Base-by-base conservation (phyloP, 2,329 filamentous ascomycete species). In the Clathrospora elynae region DNA sequence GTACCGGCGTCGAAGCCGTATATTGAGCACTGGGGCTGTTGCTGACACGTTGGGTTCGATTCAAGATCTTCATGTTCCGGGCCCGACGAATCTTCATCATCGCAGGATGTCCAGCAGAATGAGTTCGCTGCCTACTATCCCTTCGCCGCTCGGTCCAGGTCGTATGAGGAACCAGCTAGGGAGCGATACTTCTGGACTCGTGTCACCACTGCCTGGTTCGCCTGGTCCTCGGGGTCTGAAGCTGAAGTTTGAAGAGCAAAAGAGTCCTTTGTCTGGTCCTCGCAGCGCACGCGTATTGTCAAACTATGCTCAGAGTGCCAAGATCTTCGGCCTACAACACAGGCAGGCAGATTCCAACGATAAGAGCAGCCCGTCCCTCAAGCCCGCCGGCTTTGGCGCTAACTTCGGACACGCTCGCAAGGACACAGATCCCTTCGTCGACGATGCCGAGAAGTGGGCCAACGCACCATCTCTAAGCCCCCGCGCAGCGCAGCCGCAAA, bases 361-460 rank as follows among this genome's bases (percentile, higher is more conserved):
- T 19, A 26, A 9, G 12, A 35, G 9, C 9, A 28, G 2, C 13
- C 16, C 19, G 6, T 31, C 14, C 11, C n/a, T 26, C 1, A 33
- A 17, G 33, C 18, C 18, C 8, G 14, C 17, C 6, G n/a, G 20
- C 11, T 32, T 12, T 11, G 33, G 28, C 8, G 22, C 13, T 13
- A 33, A 23, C 3, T 9, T 28, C 24, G 39, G 38, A 12, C 44
- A 45, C 22, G 14, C 20, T 3, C 17, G 48, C 1, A 41, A 42
- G 26, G 16, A 35, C 14, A 42, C 48, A 6, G 48, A 51, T 36
- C 48, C 48, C 5, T 51, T 51, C 7, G 20, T 42, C 1, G 36
- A 42, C 6, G 6, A 23, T 12, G 16, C 22, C 5, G 10, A 38
- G 10, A 6, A 14, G n/a, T 29, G 10, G 11, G 13, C 13, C 14